Percentiles rank a stretch among this genome's conserved stretches.
These are phyloP conservation scores for Populus trichocarpa DNA, from an alignment of 441 rosid genomes.

Conservation along the genomic window DNA sequence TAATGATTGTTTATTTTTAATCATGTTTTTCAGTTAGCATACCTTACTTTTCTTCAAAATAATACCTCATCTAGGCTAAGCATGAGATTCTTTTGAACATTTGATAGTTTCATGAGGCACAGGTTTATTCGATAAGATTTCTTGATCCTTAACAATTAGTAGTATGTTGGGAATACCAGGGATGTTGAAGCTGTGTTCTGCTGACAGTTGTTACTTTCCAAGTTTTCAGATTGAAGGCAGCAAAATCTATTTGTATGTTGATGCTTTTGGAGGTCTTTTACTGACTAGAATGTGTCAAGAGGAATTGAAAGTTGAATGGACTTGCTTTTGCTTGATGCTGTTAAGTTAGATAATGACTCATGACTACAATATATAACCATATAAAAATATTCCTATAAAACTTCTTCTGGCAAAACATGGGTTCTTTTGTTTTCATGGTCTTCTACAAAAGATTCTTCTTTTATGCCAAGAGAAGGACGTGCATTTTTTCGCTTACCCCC, in stretches of 20 bases:
- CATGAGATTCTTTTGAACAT: neutral
- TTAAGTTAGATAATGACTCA: neutral
- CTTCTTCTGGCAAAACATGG: neutral
- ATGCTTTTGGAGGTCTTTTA: constrained; percentile 17
- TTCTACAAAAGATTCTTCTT: neutral
- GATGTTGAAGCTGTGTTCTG: constrained; percentile 25
- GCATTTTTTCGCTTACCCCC: neutral
- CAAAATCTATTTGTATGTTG: constrained; percentile 18
- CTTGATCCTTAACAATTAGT: constrained; percentile 40
- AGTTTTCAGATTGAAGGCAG: constrained; percentile 23
- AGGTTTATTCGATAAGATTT: constrained; percentile 6
- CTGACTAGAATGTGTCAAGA: constrained; percentile 6
- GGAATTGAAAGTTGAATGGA: constrained; percentile 10
- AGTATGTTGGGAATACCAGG: constrained; percentile 25
- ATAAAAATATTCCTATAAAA: neutral
- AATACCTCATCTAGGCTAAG: neutral
- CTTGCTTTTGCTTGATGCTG: neutral
- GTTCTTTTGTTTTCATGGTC: neutral
- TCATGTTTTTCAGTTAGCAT: neutral
- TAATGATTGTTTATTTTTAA: neutral
- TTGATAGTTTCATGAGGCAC: constrained; percentile 4
- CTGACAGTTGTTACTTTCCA: constrained; percentile 23
- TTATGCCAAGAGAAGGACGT: neutral
- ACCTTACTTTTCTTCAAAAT: too few species aligned
- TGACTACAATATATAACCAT: neutral